Percentiles rank a stretch among this genome's conserved stretches.
These are phyloP conservation scores for Fomitopsis betulina DNA, from an alignment of 1,284 basidiomycete genomes.

Conservation along the genomic window DNA sequence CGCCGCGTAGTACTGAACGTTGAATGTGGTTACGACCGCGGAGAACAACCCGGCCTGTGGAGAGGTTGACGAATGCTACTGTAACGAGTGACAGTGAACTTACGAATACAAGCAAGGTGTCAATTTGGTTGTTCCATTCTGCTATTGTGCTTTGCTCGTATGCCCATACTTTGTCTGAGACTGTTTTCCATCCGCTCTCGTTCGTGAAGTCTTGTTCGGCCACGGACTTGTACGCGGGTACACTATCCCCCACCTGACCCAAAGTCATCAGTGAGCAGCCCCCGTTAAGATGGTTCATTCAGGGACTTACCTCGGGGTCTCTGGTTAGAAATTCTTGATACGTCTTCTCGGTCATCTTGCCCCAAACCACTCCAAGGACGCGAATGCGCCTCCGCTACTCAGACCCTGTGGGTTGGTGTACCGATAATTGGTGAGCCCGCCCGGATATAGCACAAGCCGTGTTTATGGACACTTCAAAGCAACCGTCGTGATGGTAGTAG, in stretches of 20 bases:
- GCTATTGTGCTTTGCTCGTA: not conserved
- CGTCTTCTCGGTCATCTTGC: not conserved
- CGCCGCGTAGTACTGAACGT: conserved; percentile 8
- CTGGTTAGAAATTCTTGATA: not conserved
- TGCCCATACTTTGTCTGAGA: not conserved
- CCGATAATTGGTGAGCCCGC: too few relatives aligned
- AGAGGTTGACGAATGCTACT: not conserved
- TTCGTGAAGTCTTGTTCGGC: not conserved
- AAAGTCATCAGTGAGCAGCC: not conserved
- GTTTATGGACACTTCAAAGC: too few relatives aligned
- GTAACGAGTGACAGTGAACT: not conserved
- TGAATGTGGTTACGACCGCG: conserved; percentile 14
- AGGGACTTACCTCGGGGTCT: not conserved
- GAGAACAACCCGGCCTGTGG: conserved; percentile 14
- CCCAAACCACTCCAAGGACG: not conserved
- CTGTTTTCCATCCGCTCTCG: not conserved
- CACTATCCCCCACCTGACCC: not conserved
- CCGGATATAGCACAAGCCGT: too few relatives aligned
- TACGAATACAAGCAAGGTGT: not conserved
- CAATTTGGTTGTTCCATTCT: not conserved
- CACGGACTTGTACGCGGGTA: not conserved
- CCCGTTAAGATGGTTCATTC: not conserved
- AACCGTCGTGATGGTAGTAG: too few relatives aligned
- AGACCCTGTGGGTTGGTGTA: too few relatives aligned
- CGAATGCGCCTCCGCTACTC: too few relatives aligned